Conservation (phyloP, 176 grass and related monocot species). For the Oryza punctata region DNA sequence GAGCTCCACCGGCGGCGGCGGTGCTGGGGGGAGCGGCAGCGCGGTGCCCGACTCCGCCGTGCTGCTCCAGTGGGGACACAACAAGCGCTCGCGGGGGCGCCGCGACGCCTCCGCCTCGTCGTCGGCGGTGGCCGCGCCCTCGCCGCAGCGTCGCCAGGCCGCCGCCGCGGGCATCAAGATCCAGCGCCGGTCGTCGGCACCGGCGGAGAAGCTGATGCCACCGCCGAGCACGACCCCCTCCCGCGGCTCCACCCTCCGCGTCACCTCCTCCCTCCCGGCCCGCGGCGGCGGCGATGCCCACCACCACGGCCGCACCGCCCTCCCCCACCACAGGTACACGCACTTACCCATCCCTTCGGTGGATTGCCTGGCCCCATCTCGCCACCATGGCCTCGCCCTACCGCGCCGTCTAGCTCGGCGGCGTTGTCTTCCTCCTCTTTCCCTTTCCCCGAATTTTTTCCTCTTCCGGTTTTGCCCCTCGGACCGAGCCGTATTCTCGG, state of each 20-base stretch:
- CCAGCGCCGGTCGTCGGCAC: conserved; percentile 49
- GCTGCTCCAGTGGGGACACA: conserved; percentile 75
- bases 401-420: background rate
- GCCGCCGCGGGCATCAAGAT: conserved; percentile 30
- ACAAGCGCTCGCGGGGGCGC: conserved; percentile 67
- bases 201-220: conserved; percentile 68
- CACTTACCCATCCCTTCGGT: background rate
- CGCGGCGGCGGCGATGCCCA: conserved; percentile 5
- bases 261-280: conserved; percentile 11
- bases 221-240: conserved; percentile 44
- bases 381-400: background rate
- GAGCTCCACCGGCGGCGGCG: background rate
- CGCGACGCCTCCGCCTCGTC: conserved; percentile 36
- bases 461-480: conserved; percentile 28
- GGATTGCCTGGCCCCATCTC: background rate
- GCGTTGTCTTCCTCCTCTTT: background rate
- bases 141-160: conserved; percentile 29
- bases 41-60: conserved; percentile 15
- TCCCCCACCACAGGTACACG: conserved; percentile 45
- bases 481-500: background rate
- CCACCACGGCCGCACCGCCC: conserved; percentile 11
- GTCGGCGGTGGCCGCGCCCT: background rate
- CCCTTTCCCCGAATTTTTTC: background rate
- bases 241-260: conserved; percentile 48
- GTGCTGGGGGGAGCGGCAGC: background rate